These are phyloP conservation scores for Neurospora tetraspora DNA, from an alignment of 495 filamentous ascomycete species.

Conservation along the genomic window DNA sequence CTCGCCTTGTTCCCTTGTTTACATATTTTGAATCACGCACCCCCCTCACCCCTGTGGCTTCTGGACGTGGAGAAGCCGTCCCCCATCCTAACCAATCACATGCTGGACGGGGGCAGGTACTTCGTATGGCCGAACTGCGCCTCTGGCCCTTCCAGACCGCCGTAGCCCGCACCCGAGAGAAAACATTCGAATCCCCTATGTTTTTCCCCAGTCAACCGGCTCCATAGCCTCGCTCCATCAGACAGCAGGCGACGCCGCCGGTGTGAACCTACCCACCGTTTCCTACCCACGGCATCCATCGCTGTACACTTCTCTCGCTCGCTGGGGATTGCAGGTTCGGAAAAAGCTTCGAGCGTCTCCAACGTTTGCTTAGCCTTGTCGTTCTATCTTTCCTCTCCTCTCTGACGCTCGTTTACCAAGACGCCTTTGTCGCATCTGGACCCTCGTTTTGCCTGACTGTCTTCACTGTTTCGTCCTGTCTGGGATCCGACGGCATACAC, in stretches of 20 bases:
- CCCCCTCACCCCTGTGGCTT: slow-evolving; percentile 6
- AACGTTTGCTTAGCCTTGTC: slow-evolving; percentile 3
- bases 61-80: slow-evolving; percentile 10
- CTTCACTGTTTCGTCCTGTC: background rate
- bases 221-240: slow-evolving; percentile 3
- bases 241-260: slow-evolving; percentile 4
- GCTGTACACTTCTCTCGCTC: background rate
- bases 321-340: slow-evolving; percentile 7
- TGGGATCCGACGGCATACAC: background rate
- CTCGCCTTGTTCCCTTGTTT: slow-evolving; percentile 15
- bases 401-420: slow-evolving; percentile 20
- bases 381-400: background rate
- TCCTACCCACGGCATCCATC: background rate
- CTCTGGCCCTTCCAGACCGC: background rate
- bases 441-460: slow-evolving; percentile 20
- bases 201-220: slow-evolving; percentile 10
- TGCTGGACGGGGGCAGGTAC: slow-evolving; percentile 12
- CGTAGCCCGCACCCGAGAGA: slow-evolving; percentile 17
- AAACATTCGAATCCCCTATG: slow-evolving; percentile 18
- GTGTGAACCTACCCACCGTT: slow-evolving; percentile 10
- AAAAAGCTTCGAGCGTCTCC: slow-evolving; percentile 4
- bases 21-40: slow-evolving; percentile 19
- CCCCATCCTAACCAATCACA: slow-evolving; percentile 14
- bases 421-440: slow-evolving; percentile 17
- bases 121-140: background rate